These are phyloP conservation scores for Cystobasidium onofrii DNA, from an alignment of 768 basidiomycete species.

Conservation along the genomic window DNA sequence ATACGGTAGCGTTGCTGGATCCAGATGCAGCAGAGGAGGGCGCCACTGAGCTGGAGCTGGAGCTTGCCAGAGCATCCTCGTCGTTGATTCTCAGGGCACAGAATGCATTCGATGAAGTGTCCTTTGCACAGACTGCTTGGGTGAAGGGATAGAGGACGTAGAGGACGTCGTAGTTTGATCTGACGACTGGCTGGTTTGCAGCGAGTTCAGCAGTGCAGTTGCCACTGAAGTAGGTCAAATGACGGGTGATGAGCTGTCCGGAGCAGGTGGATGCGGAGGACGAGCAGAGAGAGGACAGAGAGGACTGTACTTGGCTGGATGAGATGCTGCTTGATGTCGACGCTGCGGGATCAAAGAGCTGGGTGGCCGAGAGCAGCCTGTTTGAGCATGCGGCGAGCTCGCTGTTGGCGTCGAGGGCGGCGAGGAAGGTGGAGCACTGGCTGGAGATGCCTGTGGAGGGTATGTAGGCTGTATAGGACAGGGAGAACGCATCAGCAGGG, in stretches of 20 bases:
- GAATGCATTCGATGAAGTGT: slow-evolving; percentile 57
- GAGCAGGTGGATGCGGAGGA: slow-evolving; percentile 47
- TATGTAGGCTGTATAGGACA: slow-evolving; percentile 17
- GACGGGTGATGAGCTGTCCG: slow-evolving; percentile 53
- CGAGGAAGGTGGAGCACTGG: slow-evolving; percentile 54
- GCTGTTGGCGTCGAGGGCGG: slow-evolving; percentile 56
- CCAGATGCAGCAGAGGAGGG: slow-evolving; percentile 35
- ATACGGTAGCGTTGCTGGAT: slow-evolving; percentile 25
- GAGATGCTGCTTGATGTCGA: slow-evolving; percentile 43
- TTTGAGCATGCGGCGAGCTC: slow-evolving; percentile 49
- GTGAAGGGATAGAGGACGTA: slow-evolving; percentile 63
- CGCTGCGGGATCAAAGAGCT: slow-evolving; percentile 50
- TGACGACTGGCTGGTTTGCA: slow-evolving; percentile 49
- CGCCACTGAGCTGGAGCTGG: neutral
- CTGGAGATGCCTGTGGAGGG: slow-evolving; percentile 34
- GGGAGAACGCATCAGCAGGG: neutral
- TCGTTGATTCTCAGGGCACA: slow-evolving; percentile 56
- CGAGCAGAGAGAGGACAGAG: slow-evolving; percentile 54
- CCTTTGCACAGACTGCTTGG: slow-evolving; percentile 65
- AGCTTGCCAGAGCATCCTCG: slow-evolving; percentile 16
- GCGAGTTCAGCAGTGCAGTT: slow-evolving; percentile 67
- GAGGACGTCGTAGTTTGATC: slow-evolving; percentile 66
- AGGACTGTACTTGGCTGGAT: slow-evolving; percentile 28
- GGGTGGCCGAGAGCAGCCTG: slow-evolving; percentile 52
- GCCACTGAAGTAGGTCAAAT: slow-evolving; percentile 62